These are phyloP conservation scores for Cinchona pubescens DNA, from an alignment of 257 asterid species.

Conservation along the genomic window DNA sequence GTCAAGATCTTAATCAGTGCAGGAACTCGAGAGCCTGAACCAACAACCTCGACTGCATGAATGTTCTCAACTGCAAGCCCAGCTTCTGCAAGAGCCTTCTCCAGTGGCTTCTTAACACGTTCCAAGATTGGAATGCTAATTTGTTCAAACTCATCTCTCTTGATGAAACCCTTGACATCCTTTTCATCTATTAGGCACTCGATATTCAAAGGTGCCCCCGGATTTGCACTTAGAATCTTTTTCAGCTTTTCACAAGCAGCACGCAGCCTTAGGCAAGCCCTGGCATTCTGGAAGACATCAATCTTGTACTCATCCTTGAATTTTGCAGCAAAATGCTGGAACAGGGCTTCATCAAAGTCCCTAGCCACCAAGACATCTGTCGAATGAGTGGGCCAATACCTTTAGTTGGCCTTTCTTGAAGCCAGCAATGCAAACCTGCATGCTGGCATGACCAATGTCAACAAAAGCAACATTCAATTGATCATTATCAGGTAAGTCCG, in stretches of 20 bases:
- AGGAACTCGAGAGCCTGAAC: conserved; percentile 95
- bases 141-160: conserved; percentile 90
- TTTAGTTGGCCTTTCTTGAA: conserved; percentile 95
- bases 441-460: conserved; percentile 82
- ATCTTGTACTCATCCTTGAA: conserved; percentile 92
- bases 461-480: conserved; percentile 75
- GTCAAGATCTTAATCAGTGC: conserved; percentile 74
- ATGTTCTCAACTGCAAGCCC: conserved; percentile 58
- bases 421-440: conserved; percentile 93
- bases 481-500: conserved; percentile 86
- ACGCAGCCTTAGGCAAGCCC: conserved; percentile 91
- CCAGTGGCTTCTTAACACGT: conserved; percentile 87
- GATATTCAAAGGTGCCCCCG: conserved; percentile 86
- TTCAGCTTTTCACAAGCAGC: conserved; percentile 87
- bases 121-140: conserved; percentile 78
- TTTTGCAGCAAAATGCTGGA: conserved; percentile 82
- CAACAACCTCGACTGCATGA: conserved; percentile 85
- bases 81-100: conserved; percentile 86
- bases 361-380: conserved; percentile 89
- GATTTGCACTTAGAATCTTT: conserved; percentile 88
- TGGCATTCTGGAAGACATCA: conserved; percentile 84
- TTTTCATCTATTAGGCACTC: conserved; percentile 97
- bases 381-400: conserved; percentile 84
- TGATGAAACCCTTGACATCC: conserved; percentile 84
- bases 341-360: conserved; percentile 88